Evolutionary conservation across 495 filamentous ascomycete species (phyloP), one percentile per base, ranked within the genome.

Genomic region (Penicillium taxi): DNA sequence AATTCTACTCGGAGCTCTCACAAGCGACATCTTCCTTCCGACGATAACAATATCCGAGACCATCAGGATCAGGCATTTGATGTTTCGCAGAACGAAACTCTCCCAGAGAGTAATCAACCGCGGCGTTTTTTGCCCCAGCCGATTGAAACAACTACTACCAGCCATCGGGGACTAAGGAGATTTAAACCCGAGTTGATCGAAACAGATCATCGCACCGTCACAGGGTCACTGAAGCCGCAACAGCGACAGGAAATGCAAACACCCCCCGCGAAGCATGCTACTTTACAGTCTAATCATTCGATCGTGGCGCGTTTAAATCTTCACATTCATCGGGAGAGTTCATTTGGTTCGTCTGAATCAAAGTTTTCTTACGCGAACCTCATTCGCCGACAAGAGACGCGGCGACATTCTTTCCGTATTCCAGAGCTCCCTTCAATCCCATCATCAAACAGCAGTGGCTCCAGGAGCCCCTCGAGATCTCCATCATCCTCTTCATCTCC

Each of bases 181-280:
- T 81, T 80, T 42, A 58, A 65, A 15, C 78, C 76, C 2, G 66
- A 78, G 35, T 53, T 80, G 18, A 71, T 80, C 30, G 75, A 76
- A 50, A 79, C 73, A 3, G 68, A 64, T 2, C 60, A 56, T 36
- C 66, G 68, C 24, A 72, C 67, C n/a, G 57, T 61, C 54, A 44
- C 42, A 29, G 56, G 35, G 53, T 53, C 32, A 45, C 59, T 35
- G 16, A 45, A 11, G 8, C 28, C 21, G 13, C 9, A 18, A 9
- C 11, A 22, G 26, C 15, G 19, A 20, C 18, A 3, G 21, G 12
- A 4, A 21, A 24, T 16, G n/a, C n/a, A n/a, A n/a, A n/a, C n/a
- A n/a, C n/a, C n/a, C n/a, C n/a, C n/a, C n/a, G n/a, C n/a, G n/a
- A n/a, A n/a, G n/a, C n/a, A n/a, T n/a, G n/a, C n/a, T n/a, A n/a